Base-by-base conservation (phyloP, 306 rosid genomes). In the Casuarina cunninghamiana region DNA sequence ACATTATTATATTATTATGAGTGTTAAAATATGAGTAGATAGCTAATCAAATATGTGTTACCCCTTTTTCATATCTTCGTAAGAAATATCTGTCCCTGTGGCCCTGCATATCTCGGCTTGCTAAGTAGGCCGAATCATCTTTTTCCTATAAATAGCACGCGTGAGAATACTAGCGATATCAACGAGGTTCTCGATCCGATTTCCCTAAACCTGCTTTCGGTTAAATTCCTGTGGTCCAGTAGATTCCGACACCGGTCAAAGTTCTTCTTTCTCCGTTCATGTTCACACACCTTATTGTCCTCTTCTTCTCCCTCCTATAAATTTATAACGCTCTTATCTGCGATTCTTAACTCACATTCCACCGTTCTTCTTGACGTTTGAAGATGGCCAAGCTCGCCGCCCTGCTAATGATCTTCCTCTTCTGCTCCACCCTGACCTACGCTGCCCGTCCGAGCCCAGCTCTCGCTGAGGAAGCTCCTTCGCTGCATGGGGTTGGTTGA, bases 391-490 rank as follows among this genome's bases (percentile, higher is more conserved):
- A 74, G 80, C 3, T 73, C 72, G 12, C 79, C 26, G 70, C 71
- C 32, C n/a, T 87, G 79, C 76, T 86, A 73, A 78, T 86, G 69
- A 62, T 53, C 60, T 74, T 86, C 61, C 73, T 86, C 63, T 86
- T 86, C 73, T 49, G 66, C 39, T 76, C 17, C 69, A 79, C 76
- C 71, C 55, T 76, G n/a, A 41, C 82, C 71, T 44, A 75, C 60
- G 81, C 87, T 43, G 35, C 86, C 43, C 84, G 84, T 45, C 85
- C 53, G 49, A 43, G 78, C 50, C 85, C 89, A 71, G 65, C 7
- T 45, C 9, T 45, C 9, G 6, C 49, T 45, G 49, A 9, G 48
- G 67, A 11, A 60, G 7, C 53, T 6, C 32, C 32, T 26, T 26
- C 32, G 32, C 76, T 71, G 1, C 70, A 74, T 49, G 41, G 48